phyloP scores from a whole-genome alignment of 179 eudicot genomes.

The Spinacia oleracea region DNA sequence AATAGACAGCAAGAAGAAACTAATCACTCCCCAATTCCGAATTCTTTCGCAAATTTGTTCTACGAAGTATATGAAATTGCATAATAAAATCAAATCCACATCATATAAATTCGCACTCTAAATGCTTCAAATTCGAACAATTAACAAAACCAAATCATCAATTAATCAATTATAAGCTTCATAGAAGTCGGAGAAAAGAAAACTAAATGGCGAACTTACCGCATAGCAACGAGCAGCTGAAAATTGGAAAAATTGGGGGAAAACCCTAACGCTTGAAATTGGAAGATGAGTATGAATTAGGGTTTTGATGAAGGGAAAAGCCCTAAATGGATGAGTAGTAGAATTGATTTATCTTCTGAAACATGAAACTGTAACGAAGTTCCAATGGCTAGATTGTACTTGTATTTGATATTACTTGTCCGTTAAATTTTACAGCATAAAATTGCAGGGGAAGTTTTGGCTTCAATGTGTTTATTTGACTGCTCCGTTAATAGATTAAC shows the following conservation, averaged over 20 bases:
- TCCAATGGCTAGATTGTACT: neutral
- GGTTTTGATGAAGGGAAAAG: neutral
- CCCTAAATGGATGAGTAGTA: neutral
- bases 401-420: too few relatives aligned
- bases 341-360: too few relatives aligned
- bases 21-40: too few relatives aligned
- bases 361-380: neutral
- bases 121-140: neutral
- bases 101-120: neutral
- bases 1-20: neutral
- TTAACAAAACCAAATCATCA: neutral
- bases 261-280: neutral
- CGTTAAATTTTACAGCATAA: too few relatives aligned
- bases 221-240: neutral
- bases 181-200: neutral
- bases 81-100: neutral
- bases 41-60: neutral
- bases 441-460: too few relatives aligned
- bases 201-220: neutral
- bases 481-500: too few relatives aligned
- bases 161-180: neutral
- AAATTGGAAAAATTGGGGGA: neutral
- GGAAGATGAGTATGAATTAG: neutral
- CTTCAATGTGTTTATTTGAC: too few relatives aligned
- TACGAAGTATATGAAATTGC: neutral